Evolutionary conservation across 176 grass and related monocot genomes (phyloP).

Genomic region (Oryza rufipogon): DNA sequence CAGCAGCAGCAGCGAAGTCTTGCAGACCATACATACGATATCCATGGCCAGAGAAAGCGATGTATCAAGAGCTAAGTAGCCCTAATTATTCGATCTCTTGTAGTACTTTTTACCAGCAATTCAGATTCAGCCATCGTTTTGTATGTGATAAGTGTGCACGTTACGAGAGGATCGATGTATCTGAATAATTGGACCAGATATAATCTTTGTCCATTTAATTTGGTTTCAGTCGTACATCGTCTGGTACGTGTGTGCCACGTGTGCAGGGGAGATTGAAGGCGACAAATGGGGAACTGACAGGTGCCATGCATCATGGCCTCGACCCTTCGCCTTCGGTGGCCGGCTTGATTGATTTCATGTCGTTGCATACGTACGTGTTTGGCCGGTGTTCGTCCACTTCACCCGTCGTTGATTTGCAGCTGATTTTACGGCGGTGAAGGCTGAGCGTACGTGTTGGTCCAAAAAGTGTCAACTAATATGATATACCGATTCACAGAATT

Average conservation of each 20-base stretch:
- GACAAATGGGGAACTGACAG: conserved; percentile 1
- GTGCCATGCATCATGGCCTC: no score
- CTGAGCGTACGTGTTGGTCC: no score
- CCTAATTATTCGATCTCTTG: neutral
- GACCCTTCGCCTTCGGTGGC: neutral
- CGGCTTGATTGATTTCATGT: conserved; percentile 27
- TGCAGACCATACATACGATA: neutral
- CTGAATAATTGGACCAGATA: no score
- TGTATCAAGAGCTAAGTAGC: neutral
- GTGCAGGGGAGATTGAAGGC: neutral
- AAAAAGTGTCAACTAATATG: no score
- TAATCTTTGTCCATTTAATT: neutral
- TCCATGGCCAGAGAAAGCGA: neutral
- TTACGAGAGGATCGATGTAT: no score
- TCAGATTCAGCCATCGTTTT: no score
- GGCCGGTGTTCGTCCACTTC: neutral
- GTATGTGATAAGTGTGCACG: no score
- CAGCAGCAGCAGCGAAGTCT: neutral
- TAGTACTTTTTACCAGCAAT: neutral
- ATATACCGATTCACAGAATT: no score
- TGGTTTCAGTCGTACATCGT: neutral
- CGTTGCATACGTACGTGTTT: conserved; percentile 44
- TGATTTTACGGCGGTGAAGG: no score
- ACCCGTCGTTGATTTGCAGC: no score
- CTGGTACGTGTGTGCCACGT: neutral